These are phyloP conservation scores for Aspergillus biplanus DNA, from an alignment of 495 filamentous ascomycete genomes.

Conservation along the genomic window DNA sequence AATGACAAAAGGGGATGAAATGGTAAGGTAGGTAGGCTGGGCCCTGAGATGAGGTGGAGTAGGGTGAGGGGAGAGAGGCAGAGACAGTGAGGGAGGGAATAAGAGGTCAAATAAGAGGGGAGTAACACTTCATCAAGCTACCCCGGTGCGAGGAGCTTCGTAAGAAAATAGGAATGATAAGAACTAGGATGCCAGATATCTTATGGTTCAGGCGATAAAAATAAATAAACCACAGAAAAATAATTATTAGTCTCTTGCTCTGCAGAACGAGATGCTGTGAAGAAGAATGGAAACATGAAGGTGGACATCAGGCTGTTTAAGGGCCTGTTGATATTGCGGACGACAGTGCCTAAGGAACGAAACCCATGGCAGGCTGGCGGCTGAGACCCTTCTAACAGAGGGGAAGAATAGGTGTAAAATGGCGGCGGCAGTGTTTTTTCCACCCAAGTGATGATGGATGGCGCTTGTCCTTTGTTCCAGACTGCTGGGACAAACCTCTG, in stretches of 20 bases:
- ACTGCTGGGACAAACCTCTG: constrained; percentile 16
- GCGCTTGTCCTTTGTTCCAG: constrained; percentile 28
- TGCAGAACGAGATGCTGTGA: constrained; percentile 3
- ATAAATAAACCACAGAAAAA: constrained; percentile 7
- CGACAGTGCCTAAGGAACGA: constrained; percentile 20
- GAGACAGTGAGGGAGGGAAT: too few relatives aligned
- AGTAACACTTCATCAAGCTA: background rate
- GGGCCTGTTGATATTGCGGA: constrained; percentile 24
- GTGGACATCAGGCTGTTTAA: constrained; percentile 22
- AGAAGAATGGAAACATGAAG: constrained; percentile 8
- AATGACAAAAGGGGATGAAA: constrained; percentile 11
- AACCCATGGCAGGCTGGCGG: constrained; percentile 17
- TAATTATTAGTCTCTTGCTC: background rate
- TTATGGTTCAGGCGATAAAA: background rate
- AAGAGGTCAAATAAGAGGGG: constrained; percentile 2
- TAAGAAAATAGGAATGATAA: constrained; percentile 3
- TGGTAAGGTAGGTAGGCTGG: background rate
- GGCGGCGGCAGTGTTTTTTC: constrained; percentile 18
- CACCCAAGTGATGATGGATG: constrained; percentile 13
- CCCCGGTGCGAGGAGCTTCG: background rate
- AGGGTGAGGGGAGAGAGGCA: background rate
- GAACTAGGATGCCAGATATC: constrained; percentile 1
- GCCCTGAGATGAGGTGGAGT: background rate
- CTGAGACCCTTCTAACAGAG: constrained; percentile 19
- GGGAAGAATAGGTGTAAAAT: constrained; percentile 3